These are phyloP conservation scores for Penicillium tannophilum DNA, from an alignment of 495 filamentous ascomycete species.

Conservation along the genomic window DNA sequence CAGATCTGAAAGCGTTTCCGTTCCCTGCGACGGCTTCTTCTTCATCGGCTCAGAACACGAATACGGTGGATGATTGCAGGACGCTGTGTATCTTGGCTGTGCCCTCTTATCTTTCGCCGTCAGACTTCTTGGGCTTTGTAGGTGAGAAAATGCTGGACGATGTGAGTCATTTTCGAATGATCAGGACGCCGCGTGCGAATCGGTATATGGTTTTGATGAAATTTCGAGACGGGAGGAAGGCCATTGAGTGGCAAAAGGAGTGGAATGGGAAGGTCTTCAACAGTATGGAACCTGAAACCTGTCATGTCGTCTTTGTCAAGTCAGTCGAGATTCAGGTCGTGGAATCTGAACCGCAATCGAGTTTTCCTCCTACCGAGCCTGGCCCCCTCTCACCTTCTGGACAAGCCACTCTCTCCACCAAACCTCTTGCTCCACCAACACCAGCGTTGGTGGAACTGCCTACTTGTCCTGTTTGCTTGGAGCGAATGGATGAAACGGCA, in stretches of 20 bases:
- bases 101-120: slow-evolving; percentile 86
- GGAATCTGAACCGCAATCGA: slow-evolving; percentile 25
- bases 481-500: slow-evolving; percentile 97
- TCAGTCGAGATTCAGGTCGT: slow-evolving; percentile 69
- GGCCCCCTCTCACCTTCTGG: slow-evolving; percentile 39
- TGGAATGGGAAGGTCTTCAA: slow-evolving; percentile 97
- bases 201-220: slow-evolving; percentile 98
- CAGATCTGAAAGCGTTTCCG: slow-evolving; percentile 20
- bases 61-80: slow-evolving; percentile 68
- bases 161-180: slow-evolving; percentile 94
- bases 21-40: slow-evolving; percentile 27
- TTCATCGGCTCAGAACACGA: slow-evolving; percentile 1
- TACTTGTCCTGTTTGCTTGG: slow-evolving; percentile 94
- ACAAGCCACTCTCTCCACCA: slow-evolving; percentile 61
- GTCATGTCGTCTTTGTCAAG: slow-evolving; percentile 94
- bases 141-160: slow-evolving; percentile 85
- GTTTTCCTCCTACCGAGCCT: slow-evolving; percentile 32
- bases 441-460: slow-evolving; percentile 88
- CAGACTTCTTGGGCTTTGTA: slow-evolving; percentile 89
- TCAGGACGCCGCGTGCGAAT: slow-evolving; percentile 83
- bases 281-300: slow-evolving; percentile 94
- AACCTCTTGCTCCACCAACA: slow-evolving; percentile 89
- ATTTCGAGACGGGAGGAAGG: slow-evolving; percentile 74
- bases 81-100: slow-evolving; percentile 94
- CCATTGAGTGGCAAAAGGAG: slow-evolving; percentile 76